Percentiles rank a stretch among this genome's conserved stretches.
These are phyloP conservation scores for Scheffersomyces amazonensis DNA, from an alignment of 805 yeast species.

Conservation along the genomic window DNA sequence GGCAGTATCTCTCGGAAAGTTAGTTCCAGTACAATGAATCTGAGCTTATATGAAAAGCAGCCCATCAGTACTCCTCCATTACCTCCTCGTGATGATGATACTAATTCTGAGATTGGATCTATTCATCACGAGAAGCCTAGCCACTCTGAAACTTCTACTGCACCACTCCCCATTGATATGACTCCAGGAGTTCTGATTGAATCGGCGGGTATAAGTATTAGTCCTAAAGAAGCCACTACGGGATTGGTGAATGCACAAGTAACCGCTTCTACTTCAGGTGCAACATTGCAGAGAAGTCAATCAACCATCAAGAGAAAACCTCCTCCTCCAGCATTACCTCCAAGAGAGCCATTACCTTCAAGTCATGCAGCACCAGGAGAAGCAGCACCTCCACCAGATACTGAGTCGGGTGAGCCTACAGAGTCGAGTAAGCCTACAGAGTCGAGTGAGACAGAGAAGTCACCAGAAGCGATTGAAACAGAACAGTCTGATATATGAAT, in stretches of 20 bases:
- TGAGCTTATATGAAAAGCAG: not conserved
- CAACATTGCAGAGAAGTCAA: not conserved
- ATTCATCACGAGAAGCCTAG: not conserved
- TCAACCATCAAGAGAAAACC: slow-evolving; percentile 4
- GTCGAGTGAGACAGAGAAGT: too few species aligned
- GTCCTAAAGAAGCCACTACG: not conserved
- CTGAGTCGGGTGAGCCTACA: too few species aligned
- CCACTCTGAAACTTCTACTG: not conserved
- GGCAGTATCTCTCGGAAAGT: not conserved
- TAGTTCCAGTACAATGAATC: not conserved
- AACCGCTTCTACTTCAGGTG: not conserved
- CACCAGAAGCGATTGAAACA: too few species aligned
- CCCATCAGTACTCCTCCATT: not conserved
- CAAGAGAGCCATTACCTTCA: not conserved
- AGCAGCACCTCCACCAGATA: slow-evolving; percentile 1
- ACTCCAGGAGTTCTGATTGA: too few species aligned
- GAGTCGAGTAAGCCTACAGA: too few species aligned
- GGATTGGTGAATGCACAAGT: not conserved
- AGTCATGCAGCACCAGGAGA: not conserved
- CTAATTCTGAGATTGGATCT: not conserved
- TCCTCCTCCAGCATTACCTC: slow-evolving; percentile 1
- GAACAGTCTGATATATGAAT: too few species aligned
- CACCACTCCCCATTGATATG: not conserved
- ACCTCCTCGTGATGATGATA: not conserved
- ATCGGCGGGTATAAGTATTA: too few species aligned